A percentile compares a stretch with the other conserved stretches of the same genome.
Evolutionary conservation across 73 alveolate genomes (phyloP).

Genomic region (Symbiodinium natans): DNA sequence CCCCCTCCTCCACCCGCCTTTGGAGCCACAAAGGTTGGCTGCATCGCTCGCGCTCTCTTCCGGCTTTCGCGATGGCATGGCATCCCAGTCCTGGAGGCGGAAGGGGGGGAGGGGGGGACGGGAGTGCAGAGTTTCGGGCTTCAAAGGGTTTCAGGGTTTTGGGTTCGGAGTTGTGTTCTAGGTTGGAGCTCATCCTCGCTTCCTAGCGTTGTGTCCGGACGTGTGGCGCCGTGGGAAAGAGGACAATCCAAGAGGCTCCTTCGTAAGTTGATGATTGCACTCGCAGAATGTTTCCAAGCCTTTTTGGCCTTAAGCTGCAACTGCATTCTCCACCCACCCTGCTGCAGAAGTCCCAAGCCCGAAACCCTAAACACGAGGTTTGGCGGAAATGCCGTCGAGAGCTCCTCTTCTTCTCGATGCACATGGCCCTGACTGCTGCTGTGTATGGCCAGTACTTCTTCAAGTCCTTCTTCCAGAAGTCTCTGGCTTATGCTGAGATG

Average conservation of each 20-base stretch:
- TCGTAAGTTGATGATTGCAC: too few relatives aligned
- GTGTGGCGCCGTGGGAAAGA: too few relatives aligned
- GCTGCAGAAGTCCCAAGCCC: too few relatives aligned
- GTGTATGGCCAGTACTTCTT: constrained; percentile 1
- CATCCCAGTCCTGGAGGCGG: neutral
- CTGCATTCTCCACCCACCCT: too few relatives aligned
- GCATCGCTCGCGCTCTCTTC: neutral
- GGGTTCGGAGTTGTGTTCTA: neutral
- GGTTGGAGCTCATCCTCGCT: too few relatives aligned
- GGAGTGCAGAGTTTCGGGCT: too few relatives aligned
- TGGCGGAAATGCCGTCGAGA: constrained; percentile 11
- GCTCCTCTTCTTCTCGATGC: neutral
- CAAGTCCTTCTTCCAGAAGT: constrained; percentile 30
- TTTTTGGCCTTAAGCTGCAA: too few relatives aligned
- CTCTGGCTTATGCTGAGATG: too few relatives aligned
- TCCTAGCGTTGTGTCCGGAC: too few relatives aligned
- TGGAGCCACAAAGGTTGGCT: neutral
- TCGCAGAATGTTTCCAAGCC: too few relatives aligned
- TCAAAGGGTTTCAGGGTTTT: neutral
- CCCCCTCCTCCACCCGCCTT: too few relatives aligned
- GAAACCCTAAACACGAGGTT: neutral
- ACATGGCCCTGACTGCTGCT: neutral
- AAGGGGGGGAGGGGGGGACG: neutral
- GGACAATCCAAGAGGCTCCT: too few relatives aligned
- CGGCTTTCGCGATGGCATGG: constrained; percentile 21